Evolutionary conservation across 306 rosid species (phyloP).

Genomic region (Corylus heterophylla): DNA sequence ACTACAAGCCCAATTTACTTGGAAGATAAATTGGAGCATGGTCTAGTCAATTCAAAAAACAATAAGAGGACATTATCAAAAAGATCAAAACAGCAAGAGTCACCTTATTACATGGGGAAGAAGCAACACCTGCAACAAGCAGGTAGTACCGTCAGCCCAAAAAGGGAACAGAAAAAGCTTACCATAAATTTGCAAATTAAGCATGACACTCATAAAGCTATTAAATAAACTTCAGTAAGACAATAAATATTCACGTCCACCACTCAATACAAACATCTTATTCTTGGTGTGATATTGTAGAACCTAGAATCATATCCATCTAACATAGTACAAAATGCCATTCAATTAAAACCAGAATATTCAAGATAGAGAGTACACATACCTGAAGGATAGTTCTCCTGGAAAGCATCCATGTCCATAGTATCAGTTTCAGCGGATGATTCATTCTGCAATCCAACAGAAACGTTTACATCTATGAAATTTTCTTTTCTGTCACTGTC

Average conservation of each 20-base stretch:
- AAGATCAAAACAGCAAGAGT: constrained; percentile 26
- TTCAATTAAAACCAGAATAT: background rate
- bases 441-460: constrained; percentile 47
- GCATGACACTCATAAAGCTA: background rate
- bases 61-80: constrained; percentile 8
- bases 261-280: constrained; percentile 9
- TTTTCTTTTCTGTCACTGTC: constrained; percentile 42
- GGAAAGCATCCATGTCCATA: constrained; percentile 64
- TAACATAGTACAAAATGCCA: background rate
- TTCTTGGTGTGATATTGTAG: background rate
- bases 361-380: constrained; percentile 13
- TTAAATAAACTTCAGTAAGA: constrained; percentile 19
- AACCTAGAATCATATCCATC: background rate
- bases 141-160: constrained; percentile 34
- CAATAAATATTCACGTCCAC: constrained; percentile 15
- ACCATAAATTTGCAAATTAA: background rate
- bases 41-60: background rate
- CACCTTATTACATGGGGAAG: constrained; percentile 60
- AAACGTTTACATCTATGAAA: constrained; percentile 33
- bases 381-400: constrained; percentile 59
- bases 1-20: constrained; percentile 21
- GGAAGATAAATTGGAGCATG: background rate
- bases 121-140: constrained; percentile 52
- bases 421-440: constrained; percentile 77
- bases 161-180: constrained; percentile 7